Conservation (phyloP, 2,329 filamentous ascomycete genomes). For the Cytospora paraplurivora region DNA sequence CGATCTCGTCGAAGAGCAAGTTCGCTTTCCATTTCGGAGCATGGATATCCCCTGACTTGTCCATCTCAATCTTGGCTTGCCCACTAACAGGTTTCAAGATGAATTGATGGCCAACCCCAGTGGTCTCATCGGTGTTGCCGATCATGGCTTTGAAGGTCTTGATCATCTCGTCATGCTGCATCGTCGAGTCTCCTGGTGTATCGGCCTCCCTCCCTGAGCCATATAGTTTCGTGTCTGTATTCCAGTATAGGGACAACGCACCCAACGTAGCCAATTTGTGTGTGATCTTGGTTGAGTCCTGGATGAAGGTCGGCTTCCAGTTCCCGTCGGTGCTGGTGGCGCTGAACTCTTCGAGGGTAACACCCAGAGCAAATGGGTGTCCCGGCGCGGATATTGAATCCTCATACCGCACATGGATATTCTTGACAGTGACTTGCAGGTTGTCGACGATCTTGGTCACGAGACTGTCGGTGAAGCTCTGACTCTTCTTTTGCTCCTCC, state of each 20-base stretch:
- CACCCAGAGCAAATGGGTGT: constrained; percentile 89
- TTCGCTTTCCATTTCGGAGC: constrained; percentile 87
- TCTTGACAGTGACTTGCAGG: constrained; percentile 95
- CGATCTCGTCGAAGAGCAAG: constrained; percentile 93
- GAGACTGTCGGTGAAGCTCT: constrained; percentile 94
- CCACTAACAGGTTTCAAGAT: constrained; percentile 96
- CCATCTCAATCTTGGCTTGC: constrained; percentile 89
- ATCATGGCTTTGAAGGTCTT: constrained; percentile 78
- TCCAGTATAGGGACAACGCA: constrained; percentile 94
- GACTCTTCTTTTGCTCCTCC: constrained; percentile 95
- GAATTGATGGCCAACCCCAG: constrained; percentile 71
- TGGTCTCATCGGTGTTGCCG: constrained; percentile 50
- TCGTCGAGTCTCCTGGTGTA: constrained; percentile 58
- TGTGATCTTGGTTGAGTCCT: constrained; percentile 78
- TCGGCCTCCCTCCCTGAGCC: constrained; percentile 77
- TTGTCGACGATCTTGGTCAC: constrained; percentile 98
- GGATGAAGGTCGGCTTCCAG: constrained; percentile 96
- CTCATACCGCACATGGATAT: constrained; percentile 97
- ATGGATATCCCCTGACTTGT: constrained; percentile 83
- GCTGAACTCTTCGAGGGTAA: constrained; percentile 95
- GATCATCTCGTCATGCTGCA: constrained; percentile 76
- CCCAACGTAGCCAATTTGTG: constrained; percentile 93
- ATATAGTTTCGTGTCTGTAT: constrained; percentile 85
- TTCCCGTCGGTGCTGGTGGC: constrained; percentile 93
- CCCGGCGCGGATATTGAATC: constrained; percentile 94